Evolutionary conservation across 805 yeast species (phyloP).

Genomic region (Monosporozyma unispora): DNA sequence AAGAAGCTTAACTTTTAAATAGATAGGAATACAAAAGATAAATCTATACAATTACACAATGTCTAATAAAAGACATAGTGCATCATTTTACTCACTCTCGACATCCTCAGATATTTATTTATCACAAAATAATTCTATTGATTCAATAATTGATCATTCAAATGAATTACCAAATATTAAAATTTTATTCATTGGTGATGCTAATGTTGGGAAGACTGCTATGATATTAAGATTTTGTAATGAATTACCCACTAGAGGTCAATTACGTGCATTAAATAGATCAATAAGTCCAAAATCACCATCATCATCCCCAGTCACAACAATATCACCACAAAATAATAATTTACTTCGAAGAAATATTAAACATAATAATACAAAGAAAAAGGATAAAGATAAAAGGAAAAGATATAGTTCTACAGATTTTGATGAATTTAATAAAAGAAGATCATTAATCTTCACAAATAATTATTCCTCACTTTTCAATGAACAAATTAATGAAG

Average conservation of each 20-base stretch:
- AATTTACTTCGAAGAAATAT: neutral
- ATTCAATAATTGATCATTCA: neutral
- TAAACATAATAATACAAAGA: neutral
- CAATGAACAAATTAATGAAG: neutral
- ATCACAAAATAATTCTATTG: conserved; percentile 9
- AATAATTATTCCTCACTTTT: neutral
- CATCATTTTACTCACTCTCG: neutral
- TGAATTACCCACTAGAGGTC: conserved; percentile 25
- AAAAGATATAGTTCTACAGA: conserved; percentile 29
- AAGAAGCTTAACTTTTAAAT: neutral
- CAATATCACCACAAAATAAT: neutral
- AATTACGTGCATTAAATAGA: conserved; percentile 2
- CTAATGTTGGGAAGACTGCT: conserved; percentile 43
- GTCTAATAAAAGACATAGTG: neutral
- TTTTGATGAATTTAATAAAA: conserved; percentile 21
- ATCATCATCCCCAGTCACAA: neutral
- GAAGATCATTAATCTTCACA: conserved; percentile 7
- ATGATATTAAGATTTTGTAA: conserved; percentile 37
- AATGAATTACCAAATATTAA: neutral
- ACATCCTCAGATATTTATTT: conserved; percentile 2
- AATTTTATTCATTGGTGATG: conserved; percentile 35
- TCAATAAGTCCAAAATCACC: neutral
- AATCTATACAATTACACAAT: too few species aligned
- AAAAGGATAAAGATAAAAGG: conserved; percentile 3
- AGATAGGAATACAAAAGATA: neutral